Conservation (phyloP, 2,329 filamentous ascomycete genomes). For the Fusarium algeriense region DNA sequence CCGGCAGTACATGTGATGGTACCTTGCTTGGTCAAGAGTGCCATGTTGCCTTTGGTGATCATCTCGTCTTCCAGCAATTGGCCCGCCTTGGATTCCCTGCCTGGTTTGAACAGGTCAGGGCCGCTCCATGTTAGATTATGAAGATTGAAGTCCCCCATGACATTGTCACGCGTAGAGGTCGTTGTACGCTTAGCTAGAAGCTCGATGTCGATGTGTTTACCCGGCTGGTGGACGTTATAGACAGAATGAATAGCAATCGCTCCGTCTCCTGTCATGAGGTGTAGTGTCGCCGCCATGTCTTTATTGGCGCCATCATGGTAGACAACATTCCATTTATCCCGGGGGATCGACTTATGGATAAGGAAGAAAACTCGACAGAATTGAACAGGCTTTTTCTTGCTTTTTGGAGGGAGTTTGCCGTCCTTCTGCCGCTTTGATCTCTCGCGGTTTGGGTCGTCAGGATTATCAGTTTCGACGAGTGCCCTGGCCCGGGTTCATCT, state of each 20-base stretch:
- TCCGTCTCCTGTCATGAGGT: background rate
- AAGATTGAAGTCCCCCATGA: conserved; percentile 21
- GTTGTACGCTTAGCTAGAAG: background rate
- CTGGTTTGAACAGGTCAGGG: background rate
- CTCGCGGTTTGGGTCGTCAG: background rate
- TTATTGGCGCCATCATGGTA: background rate
- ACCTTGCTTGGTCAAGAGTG: background rate
- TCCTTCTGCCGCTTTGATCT: background rate
- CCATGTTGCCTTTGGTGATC: background rate
- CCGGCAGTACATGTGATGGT: background rate
- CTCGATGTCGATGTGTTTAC: background rate
- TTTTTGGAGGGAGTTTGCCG: no score
- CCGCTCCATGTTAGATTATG: conserved; percentile 6
- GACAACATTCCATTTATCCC: background rate
- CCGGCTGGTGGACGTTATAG: conserved; percentile 1
- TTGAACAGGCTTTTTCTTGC: background rate
- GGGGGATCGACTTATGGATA: background rate
- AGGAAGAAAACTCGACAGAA: background rate
- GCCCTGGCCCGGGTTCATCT: background rate
- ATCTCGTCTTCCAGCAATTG: background rate
- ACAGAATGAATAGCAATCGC: conserved; percentile 1
- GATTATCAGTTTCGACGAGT: background rate
- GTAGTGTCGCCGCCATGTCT: conserved; percentile 1
- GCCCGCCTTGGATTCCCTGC: background rate
- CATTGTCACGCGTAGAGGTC: background rate